phyloP scores from a whole-genome alignment of 2,329 filamentous ascomycete genomes.

The Aureobasidium uvarum region DNA sequence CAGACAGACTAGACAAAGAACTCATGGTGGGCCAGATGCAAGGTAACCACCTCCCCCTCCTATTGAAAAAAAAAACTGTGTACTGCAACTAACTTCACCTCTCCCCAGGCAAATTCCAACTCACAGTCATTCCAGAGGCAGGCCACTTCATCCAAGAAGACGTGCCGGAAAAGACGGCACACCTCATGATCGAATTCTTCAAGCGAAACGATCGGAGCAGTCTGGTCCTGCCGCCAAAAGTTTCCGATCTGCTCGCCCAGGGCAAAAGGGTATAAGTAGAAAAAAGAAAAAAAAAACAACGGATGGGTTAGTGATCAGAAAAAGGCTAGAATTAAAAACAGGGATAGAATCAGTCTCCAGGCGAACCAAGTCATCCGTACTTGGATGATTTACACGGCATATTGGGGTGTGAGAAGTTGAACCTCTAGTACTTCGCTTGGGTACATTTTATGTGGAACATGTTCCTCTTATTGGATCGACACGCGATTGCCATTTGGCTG shows the following conservation, averaged over 20 bases:
- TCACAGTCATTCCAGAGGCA: conserved; percentile 91
- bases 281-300: too few species aligned
- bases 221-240: conserved; percentile 87
- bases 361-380: not conserved
- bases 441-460: too few species aligned
- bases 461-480: too few species aligned
- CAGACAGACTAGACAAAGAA: conserved; percentile 85
- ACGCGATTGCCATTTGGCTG: too few species aligned
- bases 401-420: too few species aligned
- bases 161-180: conserved; percentile 82
- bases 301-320: too few species aligned
- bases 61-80: too few species aligned
- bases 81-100: too few species aligned
- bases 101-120: conserved; percentile 76
- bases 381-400: not conserved
- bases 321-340: not conserved
- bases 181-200: conserved; percentile 85
- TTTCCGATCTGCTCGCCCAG: conserved; percentile 54
- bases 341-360: not conserved
- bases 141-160: conserved; percentile 98
- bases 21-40: conserved; percentile 97
- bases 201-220: conserved; percentile 82
- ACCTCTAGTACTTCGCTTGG: too few species aligned
- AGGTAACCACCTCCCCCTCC: conserved; percentile 52
- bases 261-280: conserved; percentile 49